phyloP scores from a whole-genome alignment of 331 rosid species.

The Spiraea crenata region DNA sequence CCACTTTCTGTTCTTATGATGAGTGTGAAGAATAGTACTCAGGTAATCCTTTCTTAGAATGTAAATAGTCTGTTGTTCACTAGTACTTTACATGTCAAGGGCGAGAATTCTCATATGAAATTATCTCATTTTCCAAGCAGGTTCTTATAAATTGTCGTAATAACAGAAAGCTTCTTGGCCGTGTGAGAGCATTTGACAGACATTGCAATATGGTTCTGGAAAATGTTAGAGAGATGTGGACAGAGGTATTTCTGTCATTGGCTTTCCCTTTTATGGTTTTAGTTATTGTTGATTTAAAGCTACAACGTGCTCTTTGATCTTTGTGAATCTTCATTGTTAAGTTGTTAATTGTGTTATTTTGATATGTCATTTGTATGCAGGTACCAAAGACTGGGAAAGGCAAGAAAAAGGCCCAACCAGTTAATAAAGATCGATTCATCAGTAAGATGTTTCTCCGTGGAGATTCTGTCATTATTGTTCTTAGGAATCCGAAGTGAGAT shows the following conservation, averaged over 20 bases:
- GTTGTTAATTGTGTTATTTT: background rate
- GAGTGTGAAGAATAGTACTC: conserved; percentile 88
- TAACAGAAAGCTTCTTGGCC: conserved; percentile 82
- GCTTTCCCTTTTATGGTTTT: background rate
- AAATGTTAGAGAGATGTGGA: conserved; percentile 97
- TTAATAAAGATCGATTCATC: conserved; percentile 91
- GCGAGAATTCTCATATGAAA: background rate
- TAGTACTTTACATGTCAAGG: background rate
- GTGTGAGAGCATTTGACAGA: conserved; percentile 86
- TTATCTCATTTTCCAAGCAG: conserved; percentile 28
- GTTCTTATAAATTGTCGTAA: conserved; percentile 85
- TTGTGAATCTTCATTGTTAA: too few relatives aligned
- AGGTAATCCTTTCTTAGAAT: conserved; percentile 39
- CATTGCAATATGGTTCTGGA: conserved; percentile 97
- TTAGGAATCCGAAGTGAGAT: conserved; percentile 83
- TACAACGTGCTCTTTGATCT: background rate
- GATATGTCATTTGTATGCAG: conserved; percentile 22
- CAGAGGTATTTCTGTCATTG: conserved; percentile 54
- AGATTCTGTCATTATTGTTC: conserved; percentile 83
- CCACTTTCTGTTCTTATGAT: conserved; percentile 89
- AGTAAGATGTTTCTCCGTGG: conserved; percentile 93
- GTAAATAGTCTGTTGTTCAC: background rate
- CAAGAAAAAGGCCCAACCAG: conserved; percentile 88
- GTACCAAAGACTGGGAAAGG: conserved; percentile 96
- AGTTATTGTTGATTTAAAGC: background rate